Percentiles rank a stretch among this genome's conserved stretches.
Evolutionary conservation across 1,284 basidiomycete genomes (phyloP).

Genomic region (Boletus semigastroideus): DNA sequence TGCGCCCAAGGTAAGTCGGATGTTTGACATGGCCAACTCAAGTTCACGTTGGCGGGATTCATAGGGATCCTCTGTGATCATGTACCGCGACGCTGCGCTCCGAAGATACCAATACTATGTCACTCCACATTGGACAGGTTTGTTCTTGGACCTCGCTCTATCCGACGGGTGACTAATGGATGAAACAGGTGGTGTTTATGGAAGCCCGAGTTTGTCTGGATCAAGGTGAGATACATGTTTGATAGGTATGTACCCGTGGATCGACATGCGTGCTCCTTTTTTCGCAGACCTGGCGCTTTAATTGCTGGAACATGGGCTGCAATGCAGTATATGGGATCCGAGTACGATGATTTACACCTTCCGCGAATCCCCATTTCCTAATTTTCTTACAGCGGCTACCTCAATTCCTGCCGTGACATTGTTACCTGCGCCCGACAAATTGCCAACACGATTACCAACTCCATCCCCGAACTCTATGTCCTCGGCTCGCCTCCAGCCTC

Average conservation of each 20-base stretch:
- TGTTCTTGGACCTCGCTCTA: neutral
- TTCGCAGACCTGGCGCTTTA: slow-evolving; percentile 78
- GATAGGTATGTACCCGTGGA: neutral
- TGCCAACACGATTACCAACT: slow-evolving; percentile 58
- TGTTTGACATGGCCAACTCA: neutral
- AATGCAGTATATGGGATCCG: slow-evolving; percentile 87
- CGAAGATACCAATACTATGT: slow-evolving; percentile 78
- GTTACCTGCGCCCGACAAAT: slow-evolving; percentile 74
- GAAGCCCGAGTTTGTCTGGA: slow-evolving; percentile 83
- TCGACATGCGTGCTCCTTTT: neutral
- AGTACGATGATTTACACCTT: slow-evolving; percentile 45
- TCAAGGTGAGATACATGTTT: slow-evolving; percentile 60
- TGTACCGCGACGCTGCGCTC: slow-evolving; percentile 79
- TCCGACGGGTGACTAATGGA: neutral
- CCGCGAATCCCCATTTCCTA: neutral
- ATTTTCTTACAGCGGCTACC: slow-evolving; percentile 69
- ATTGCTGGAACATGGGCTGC: slow-evolving; percentile 97
- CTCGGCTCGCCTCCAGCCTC: slow-evolving; percentile 89
- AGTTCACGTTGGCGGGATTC: neutral
- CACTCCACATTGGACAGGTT: slow-evolving; percentile 75
- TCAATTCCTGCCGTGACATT: slow-evolving; percentile 84
- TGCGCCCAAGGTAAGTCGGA: slow-evolving; percentile 66
- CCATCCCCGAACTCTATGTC: slow-evolving; percentile 80
- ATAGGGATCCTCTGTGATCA: slow-evolving; percentile 90
- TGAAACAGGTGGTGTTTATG: slow-evolving; percentile 69